phyloP scores from a whole-genome alignment of 2,329 filamentous ascomycete species.

The Aspergillus sp. region DNA sequence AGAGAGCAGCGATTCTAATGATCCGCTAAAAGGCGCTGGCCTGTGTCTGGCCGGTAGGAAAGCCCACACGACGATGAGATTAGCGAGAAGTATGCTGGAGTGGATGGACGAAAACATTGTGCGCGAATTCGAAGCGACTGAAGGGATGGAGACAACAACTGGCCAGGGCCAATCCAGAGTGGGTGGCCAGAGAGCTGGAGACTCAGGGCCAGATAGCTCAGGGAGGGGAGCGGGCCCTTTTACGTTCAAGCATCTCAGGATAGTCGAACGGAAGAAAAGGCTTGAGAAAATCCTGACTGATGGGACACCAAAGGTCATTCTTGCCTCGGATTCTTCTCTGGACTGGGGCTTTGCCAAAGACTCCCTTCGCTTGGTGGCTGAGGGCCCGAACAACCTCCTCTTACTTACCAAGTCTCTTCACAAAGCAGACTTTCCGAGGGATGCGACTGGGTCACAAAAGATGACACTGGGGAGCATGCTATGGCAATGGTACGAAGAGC shows the following conservation, averaged over 20 bases:
- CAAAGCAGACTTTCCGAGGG: conserved; percentile 14
- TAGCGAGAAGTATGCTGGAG: conserved; percentile 90
- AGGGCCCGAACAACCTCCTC: conserved; percentile 70
- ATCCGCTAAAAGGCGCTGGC: conserved; percentile 41
- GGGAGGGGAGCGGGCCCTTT: conserved; percentile 60
- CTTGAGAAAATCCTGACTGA: conserved; percentile 58
- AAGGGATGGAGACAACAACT: conserved; percentile 29
- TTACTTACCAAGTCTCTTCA: conserved; percentile 66
- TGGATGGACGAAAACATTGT: conserved; percentile 98
- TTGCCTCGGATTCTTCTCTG: conserved; percentile 80
- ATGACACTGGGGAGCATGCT: conserved; percentile 62
- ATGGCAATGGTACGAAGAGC: conserved; percentile 70
- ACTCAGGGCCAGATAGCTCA: conserved; percentile 26
- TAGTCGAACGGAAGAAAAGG: conserved; percentile 73
- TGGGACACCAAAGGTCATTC: conserved; percentile 58
- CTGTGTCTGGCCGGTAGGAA: conserved; percentile 81
- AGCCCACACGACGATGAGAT: conserved; percentile 77
- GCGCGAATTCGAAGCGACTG: conserved; percentile 70
- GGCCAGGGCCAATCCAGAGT: conserved; percentile 30
- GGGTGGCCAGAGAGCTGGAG: conserved; percentile 32
- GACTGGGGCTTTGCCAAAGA: conserved; percentile 94
- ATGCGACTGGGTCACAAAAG: conserved; percentile 24
- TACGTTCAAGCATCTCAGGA: conserved; percentile 74
- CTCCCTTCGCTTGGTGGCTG: conserved; percentile 62
- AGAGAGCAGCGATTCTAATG: conserved; percentile 40